Evolutionary conservation across 768 basidiomycete genomes (phyloP), one percentile per base, ranked within the genome.

Genomic region (Lactarius deliciosus): DNA sequence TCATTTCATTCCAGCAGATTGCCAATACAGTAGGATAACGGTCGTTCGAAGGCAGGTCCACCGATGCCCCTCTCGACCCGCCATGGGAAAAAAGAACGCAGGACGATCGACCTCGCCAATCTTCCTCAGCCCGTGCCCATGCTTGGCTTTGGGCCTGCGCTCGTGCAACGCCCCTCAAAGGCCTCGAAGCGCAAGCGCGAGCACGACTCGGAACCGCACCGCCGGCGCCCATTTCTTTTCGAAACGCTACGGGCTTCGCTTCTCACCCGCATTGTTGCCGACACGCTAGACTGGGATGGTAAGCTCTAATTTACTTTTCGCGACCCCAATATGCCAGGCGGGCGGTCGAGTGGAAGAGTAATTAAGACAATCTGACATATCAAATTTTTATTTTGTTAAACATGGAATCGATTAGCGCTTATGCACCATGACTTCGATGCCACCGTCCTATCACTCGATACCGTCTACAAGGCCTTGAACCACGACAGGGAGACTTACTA

Each of bases 241-340:
- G 53, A 60, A 50, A 50, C 28, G 60, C 41, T 70, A 41, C 66
- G 50, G 28, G n/a, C 50, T 4, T 20, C 28, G 11, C n/a, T 63
- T 38, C 60, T 57, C 28, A 60, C 57, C 13, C 40, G n/a, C 53
- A 40, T 68, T 28, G 13, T 70, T 15, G 56, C 60, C 63, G 69
- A 70, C 53, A 70, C 69, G 60, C 69, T 70, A 62, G 67, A 70
- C 69, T 70, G 67, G 63, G 66, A 68, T 54, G 63, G 69, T 70
- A 50, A 60, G 69, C 62, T 2, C 45, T 10, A 30, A 20, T 41
- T 56, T 60, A 45, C 34, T 32, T 58, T 22, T 38, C 65, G 10
- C 4, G 32, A 30, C 53, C 22, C 45, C 40, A 50, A 20, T 13
- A 30, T 41, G 11, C 64, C 22, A 18, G 50, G 20, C 10, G 47